Evolutionary conservation across 2,329 filamentous ascomycete species (phyloP), one percentile per base, ranked within the genome.

Genomic region (Aspergillus neoniger): DNA sequence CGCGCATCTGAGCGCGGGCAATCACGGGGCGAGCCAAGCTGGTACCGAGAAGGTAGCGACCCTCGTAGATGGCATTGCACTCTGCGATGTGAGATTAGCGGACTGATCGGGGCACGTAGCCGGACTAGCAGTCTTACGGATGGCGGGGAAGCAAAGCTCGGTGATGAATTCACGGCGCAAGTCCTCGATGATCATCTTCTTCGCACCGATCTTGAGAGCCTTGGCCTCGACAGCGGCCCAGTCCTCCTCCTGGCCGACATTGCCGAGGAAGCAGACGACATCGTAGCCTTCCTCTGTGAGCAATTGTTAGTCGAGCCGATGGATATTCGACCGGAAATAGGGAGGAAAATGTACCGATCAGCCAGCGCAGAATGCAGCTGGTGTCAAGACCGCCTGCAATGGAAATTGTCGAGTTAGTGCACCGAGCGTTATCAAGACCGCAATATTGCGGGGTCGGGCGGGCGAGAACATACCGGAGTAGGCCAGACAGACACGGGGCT

Each of bases 171-270:
- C 88, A 64, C 72, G 82, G 70, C 87, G 86, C 57, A 94, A 83
- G 75, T 95, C 80, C 64, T 82, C 78, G 66, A 87, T 82, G 65
- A 84, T 75, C 76, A 88, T 85, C 79, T 86, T 85, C 78, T 85
- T 80, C 21, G 89, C 89, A 70, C 89, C 89, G 65, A 91, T 85
- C 76, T 85, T 84, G 64, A 86, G 60, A 57, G 89, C 89, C 84
- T 93, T 92, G 73, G 85, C 83, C 78, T 89, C 85, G 60, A 90
- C 91, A 61, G 83, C 88, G 49, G 85, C 84, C 73, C 86, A 92
- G 78, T 92, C 88, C 79, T 92, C 90, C 81, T 88, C 86, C 79
- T 91, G 89, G 60, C 90, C 90, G 68, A 91, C 86, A 78, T 91
- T 83, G 79, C 88, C 89, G 74, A 63, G 61, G 61, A 61, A 63